A percentile compares a stretch with the other conserved stretches of the same genome.
phyloP scores from a whole-genome alignment of 257 asterid genomes.

The Anisodus acutangulus region DNA sequence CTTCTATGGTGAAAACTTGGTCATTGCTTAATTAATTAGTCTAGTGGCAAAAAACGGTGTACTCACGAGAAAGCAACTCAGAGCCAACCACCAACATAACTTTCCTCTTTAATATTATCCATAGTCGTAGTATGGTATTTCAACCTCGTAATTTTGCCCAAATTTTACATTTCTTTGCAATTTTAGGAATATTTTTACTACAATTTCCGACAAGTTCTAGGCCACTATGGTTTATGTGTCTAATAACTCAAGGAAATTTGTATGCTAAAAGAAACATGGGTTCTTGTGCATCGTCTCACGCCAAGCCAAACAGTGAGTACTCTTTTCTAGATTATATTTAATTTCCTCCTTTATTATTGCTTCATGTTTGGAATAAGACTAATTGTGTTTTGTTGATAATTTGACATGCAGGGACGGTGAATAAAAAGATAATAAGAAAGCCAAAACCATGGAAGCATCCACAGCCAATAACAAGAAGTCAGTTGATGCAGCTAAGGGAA shows the following conservation, averaged over 20 bases:
- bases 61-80: slow-evolving; percentile 26
- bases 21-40: neutral
- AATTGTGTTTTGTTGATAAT: neutral
- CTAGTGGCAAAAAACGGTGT: slow-evolving; percentile 1
- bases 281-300: slow-evolving; percentile 73
- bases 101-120: slow-evolving; percentile 28
- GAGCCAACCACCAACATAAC: slow-evolving; percentile 21
- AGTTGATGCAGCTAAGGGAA: slow-evolving; percentile 73
- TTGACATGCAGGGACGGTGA: slow-evolving; percentile 45
- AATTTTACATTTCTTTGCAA: neutral
- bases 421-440: slow-evolving; percentile 54
- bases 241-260: slow-evolving; percentile 15
- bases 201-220: neutral
- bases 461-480: slow-evolving; percentile 80
- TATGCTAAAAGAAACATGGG: slow-evolving; percentile 55
- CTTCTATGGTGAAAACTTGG: neutral
- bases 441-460: slow-evolving; percentile 92
- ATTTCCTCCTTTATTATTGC: neutral
- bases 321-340: neutral
- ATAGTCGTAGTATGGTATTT: neutral
- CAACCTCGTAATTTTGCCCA: neutral
- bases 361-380: neutral
- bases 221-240: slow-evolving; percentile 26
- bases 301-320: slow-evolving; percentile 54
- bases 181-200: neutral